Base-by-base conservation (phyloP, 345 rosid genomes). In the Excoecaria cochinchinensis region DNA sequence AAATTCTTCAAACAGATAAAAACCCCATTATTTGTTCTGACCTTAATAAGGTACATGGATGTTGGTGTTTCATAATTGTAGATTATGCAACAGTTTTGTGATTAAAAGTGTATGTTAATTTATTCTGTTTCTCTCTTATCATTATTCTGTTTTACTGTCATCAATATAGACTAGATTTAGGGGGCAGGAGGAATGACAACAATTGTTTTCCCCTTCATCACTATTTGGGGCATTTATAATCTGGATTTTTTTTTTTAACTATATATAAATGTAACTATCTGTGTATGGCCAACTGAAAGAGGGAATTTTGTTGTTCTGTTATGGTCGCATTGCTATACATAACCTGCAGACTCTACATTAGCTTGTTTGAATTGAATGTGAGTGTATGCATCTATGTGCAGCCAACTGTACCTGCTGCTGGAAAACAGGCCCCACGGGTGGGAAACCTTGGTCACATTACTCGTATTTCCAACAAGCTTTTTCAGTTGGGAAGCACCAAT, bases 381-480 rank as follows among this genome's bases (percentile, higher is more conserved):
- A 55, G 13, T 4, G 39, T 56, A 36, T 67, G 13, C 74, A 36
- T 74, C 39, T 67, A 81, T 71, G 7, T 84, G 86, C 86, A 90
- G 98, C 99, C 93, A 68, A 95, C 94, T 44, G 47, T 90, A 67
- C 91, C 87, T 78, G 85, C 96, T 47, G 64, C 88, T 56, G 96
- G 92, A 70, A 95, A 90, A 86, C 76, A 63, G 80, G 86, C 89
- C 40, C 98, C 98, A 25, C 81, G 95, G 24, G 90, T 76, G 14
- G 99, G 99, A 78, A 89, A 93, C 83, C 84, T 92, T 65, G 99
- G 99, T 59, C 99, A 93, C 76, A 87, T 91, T 69, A 95, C 96
- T 15, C 81, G 96, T 71, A 86, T 95, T 77, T 86, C 92, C 59
- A 93, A 91, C 70, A 95, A 90, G 84, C 90, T 95, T 83, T 75